Conservation (phyloP, 2,329 filamentous ascomycete genomes). For the Penicillium concentricum region DNA sequence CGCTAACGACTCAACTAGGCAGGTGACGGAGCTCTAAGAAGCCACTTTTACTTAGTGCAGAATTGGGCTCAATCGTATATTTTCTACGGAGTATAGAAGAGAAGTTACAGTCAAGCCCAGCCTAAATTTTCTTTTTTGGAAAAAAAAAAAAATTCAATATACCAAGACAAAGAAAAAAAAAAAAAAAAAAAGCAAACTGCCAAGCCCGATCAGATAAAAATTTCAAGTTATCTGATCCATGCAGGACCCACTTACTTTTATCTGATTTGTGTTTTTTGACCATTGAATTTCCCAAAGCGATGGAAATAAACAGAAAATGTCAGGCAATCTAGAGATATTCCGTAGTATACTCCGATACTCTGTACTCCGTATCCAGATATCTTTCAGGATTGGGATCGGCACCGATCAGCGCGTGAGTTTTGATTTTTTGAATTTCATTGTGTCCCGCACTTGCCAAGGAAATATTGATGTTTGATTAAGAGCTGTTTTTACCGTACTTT, state of each 20-base stretch:
- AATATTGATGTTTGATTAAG: background rate
- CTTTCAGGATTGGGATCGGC: background rate
- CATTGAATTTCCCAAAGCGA: background rate
- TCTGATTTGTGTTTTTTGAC: constrained; percentile 5
- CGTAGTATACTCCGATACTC: no score
- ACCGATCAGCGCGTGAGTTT: background rate
- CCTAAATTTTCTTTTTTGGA: background rate
- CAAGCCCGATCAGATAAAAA: constrained; percentile 21
- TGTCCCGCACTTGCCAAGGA: constrained; percentile 1
- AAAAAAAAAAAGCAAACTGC: background rate
- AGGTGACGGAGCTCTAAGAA: background rate
- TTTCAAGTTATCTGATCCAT: constrained; percentile 21
- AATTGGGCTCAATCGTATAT: background rate
- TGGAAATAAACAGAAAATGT: background rate
- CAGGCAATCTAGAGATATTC: no score
- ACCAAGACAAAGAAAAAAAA: no score
- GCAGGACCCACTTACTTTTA: constrained; percentile 5
- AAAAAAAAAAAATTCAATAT: no score
- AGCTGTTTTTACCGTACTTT: background rate
- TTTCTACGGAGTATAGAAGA: background rate
- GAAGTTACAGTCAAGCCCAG: background rate
- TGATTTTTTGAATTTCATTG: background rate
- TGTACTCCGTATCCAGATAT: no score
- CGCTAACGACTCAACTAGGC: constrained; percentile 6
- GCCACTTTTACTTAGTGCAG: background rate